A percentile compares a stretch with the other conserved stretches of the same genome.
These are phyloP conservation scores for Flaveria floridana DNA, from an alignment of 140 eudicot genomes.

Conservation along the genomic window DNA sequence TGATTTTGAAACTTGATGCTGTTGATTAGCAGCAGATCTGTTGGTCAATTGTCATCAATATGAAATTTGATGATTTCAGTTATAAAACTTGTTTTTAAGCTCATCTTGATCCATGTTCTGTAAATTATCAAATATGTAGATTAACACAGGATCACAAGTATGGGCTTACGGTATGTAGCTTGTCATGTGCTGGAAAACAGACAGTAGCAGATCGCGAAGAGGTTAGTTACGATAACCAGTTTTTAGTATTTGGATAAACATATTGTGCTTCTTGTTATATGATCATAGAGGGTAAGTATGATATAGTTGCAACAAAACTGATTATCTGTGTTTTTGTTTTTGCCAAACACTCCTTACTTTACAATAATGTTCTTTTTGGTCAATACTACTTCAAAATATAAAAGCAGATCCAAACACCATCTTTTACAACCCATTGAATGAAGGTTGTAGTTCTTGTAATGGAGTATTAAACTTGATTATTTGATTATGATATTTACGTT, in stretches of 20 bases:
- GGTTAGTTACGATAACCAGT: not conserved
- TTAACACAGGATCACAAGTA: conserved; percentile 20
- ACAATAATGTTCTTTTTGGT: not conserved
- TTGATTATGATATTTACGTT: not conserved
- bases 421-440: not conserved
- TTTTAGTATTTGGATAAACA: not conserved
- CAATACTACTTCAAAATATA: not conserved
- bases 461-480: not conserved
- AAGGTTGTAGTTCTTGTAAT: conserved; percentile 9
- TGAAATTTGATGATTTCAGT: not conserved
- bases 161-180: conserved; percentile 7
- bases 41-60: not conserved
- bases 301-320: conserved; percentile 9
- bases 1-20: conserved; percentile 9
- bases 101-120: not conserved
- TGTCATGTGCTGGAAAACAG: not conserved
- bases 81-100: not conserved
- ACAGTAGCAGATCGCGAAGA: conserved; percentile 4
- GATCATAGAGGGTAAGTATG: not conserved
- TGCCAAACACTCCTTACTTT: conserved; percentile 2
- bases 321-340: not conserved
- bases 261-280: not conserved
- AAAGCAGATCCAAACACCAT: not conserved
- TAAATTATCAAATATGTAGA: conserved; percentile 7
- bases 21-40: conserved; percentile 19